Evolutionary conservation across 148 eudicot genomes (phyloP).

Genomic region (Rhododendron kiyosumense): DNA sequence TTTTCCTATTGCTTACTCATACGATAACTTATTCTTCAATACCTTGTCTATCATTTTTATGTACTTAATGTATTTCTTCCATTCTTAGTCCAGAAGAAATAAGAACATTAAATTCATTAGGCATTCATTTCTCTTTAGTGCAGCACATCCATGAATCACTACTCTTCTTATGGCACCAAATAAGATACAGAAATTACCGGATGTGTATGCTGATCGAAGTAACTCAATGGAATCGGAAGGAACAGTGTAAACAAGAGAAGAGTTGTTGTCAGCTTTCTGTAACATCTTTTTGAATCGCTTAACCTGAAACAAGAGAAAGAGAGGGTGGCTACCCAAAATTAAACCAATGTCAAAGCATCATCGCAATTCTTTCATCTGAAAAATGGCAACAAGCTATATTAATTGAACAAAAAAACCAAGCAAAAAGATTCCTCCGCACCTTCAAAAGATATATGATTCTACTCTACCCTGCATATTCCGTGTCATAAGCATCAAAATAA

Average conservation of each 20-base stretch:
- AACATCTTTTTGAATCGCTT: conserved; percentile 54
- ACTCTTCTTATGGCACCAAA: background rate
- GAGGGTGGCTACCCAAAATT: background rate
- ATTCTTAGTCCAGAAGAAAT: background rate
- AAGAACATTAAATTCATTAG: background rate
- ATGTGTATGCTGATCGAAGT: conserved; percentile 43
- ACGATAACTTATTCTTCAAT: background rate
- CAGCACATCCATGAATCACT: background rate
- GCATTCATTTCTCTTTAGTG: background rate
- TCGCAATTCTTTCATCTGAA: background rate
- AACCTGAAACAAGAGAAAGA: conserved; percentile 42
- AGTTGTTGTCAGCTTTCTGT: conserved; percentile 60
- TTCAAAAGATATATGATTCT: background rate
- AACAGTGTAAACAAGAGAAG: conserved; percentile 48
- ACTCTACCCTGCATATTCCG: background rate
- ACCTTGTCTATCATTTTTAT: no score
- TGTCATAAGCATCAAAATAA: background rate
- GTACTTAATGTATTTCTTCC: background rate
- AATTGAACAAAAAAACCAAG: background rate
- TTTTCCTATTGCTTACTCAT: background rate
- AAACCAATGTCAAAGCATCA: background rate
- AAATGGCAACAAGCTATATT: background rate
- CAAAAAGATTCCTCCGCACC: background rate
- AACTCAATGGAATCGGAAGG: conserved; percentile 60
- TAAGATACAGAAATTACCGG: conserved; percentile 40